A percentile compares a stretch with the other conserved stretches of the same genome.
These are phyloP conservation scores for Clonostachys byssicola DNA, from an alignment of 2,329 filamentous ascomycete species.

Conservation along the genomic window DNA sequence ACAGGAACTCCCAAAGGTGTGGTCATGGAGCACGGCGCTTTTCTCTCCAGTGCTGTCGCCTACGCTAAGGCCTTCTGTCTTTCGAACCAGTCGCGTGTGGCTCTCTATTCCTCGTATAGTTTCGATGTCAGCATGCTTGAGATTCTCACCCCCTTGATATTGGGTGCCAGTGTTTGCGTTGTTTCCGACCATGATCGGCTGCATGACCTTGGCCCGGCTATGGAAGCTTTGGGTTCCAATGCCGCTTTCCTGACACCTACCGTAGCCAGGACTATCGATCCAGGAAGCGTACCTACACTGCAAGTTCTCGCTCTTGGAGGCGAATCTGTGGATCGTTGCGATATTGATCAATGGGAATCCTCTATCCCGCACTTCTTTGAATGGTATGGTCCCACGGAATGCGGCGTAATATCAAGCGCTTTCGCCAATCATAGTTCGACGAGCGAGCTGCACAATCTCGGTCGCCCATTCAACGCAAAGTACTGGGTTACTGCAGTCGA, in stretches of 20 bases:
- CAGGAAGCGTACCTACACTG: slow-evolving; percentile 1
- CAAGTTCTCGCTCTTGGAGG: slow-evolving; percentile 23
- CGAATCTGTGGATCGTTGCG: slow-evolving; percentile 39
- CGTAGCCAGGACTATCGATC: neutral
- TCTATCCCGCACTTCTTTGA: slow-evolving; percentile 26
- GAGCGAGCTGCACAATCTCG: slow-evolving; percentile 32
- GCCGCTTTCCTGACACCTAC: slow-evolving; percentile 2
- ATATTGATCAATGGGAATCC: slow-evolving; percentile 16
- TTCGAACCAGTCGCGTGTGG: slow-evolving; percentile 13
- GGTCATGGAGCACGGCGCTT: neutral
- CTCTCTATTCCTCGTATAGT: slow-evolving; percentile 6
- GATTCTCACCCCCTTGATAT: slow-evolving; percentile 2
- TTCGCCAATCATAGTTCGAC: slow-evolving; percentile 13
- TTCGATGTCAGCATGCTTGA: slow-evolving; percentile 8
- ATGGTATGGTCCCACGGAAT: slow-evolving; percentile 40
- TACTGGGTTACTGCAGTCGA: slow-evolving; percentile 25
- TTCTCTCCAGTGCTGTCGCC: neutral
- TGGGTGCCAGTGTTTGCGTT: slow-evolving; percentile 6
- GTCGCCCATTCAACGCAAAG: slow-evolving; percentile 21
- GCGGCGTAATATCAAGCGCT: slow-evolving; percentile 17
- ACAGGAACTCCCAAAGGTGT: slow-evolving; percentile 40
- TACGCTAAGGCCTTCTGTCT: slow-evolving; percentile 31
- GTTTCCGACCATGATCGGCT: slow-evolving; percentile 7
- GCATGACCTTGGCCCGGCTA: slow-evolving; percentile 5
- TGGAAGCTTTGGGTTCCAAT: slow-evolving; percentile 6